A percentile compares a stretch with the other conserved stretches of the same genome.
Conservation (phyloP, 2,329 filamentous ascomycete genomes). For the Colletotrichum lindemuthianum region DNA sequence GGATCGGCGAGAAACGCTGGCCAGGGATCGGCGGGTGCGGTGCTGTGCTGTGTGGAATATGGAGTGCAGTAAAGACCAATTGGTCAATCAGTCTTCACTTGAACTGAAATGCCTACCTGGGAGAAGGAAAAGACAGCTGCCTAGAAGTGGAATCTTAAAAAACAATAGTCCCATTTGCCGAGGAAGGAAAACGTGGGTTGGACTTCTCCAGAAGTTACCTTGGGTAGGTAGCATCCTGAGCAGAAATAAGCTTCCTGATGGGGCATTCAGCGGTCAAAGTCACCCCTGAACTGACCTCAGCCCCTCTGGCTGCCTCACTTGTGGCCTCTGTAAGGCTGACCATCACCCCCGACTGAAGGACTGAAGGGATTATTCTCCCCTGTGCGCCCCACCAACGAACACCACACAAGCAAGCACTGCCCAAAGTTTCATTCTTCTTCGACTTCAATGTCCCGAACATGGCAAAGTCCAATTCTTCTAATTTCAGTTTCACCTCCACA, state of each 20-base stretch:
- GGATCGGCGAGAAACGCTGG: not conserved
- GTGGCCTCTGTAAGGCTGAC: not conserved
- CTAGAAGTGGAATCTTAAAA: constrained; percentile 12
- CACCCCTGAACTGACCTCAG: not conserved
- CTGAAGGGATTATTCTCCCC: too few relatives aligned
- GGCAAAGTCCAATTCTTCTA: too few relatives aligned
- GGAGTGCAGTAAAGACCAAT: not conserved
- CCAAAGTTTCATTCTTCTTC: too few relatives aligned
- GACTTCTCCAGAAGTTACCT: too few relatives aligned
- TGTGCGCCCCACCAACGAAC: too few relatives aligned
- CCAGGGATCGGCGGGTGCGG: not conserved
- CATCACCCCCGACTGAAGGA: not conserved
- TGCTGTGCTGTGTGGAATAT: not conserved
- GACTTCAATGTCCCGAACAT: too few relatives aligned
- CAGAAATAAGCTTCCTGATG: constrained; percentile 19
- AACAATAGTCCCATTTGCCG: not conserved
- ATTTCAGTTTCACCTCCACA: too few relatives aligned
- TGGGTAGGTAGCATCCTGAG: too few relatives aligned
- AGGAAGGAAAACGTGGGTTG: too few relatives aligned
- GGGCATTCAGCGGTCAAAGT: not conserved
- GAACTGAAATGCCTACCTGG: not conserved
- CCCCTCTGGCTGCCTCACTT: not conserved
- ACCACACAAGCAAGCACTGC: too few relatives aligned
- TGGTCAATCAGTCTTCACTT: not conserved
- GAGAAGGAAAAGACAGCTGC: not conserved